Conservation (phyloP, 2,329 filamentous ascomycete genomes). For the Neonectria punicea region DNA sequence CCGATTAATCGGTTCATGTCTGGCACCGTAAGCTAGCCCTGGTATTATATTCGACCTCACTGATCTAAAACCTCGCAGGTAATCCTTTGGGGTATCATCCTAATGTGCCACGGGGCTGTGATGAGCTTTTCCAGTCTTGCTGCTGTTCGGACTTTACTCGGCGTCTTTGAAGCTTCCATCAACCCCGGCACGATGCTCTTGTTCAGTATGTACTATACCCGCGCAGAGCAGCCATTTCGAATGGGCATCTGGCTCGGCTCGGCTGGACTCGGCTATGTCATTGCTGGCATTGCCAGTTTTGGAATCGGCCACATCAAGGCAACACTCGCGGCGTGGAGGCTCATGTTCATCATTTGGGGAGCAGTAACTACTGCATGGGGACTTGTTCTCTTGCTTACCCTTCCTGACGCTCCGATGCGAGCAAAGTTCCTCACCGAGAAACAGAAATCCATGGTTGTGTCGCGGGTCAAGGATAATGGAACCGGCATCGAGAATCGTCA, state of each 20-base stretch:
- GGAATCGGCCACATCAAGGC: constrained; percentile 35
- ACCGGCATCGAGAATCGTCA: constrained; percentile 63
- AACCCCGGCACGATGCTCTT: constrained; percentile 32
- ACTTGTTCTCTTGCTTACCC: constrained; percentile 61
- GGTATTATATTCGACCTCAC: neutral
- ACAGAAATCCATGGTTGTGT: constrained; percentile 60
- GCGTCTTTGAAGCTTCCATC: constrained; percentile 29
- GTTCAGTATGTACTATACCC: constrained; percentile 35
- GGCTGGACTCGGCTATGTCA: constrained; percentile 30
- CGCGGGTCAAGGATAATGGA: constrained; percentile 61
- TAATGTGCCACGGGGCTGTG: constrained; percentile 27
- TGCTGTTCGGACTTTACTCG: constrained; percentile 23
- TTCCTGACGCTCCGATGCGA: constrained; percentile 63
- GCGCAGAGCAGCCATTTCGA: constrained; percentile 29
- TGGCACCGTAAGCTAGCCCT: constrained; percentile 16
- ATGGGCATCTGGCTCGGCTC: constrained; percentile 38
- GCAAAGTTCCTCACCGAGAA: constrained; percentile 58
- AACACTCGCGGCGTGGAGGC: constrained; percentile 19
- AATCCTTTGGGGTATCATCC: constrained; percentile 20
- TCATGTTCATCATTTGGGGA: constrained; percentile 36
- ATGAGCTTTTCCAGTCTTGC: constrained; percentile 17
- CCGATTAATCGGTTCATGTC: constrained; percentile 31
- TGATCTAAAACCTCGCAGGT: constrained; percentile 5
- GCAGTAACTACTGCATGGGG: constrained; percentile 57
- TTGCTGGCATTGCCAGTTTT: constrained; percentile 34